Evolutionary conservation across 768 basidiomycete species (phyloP).

Genomic region (Boletus pseudo-olivaceus): DNA sequence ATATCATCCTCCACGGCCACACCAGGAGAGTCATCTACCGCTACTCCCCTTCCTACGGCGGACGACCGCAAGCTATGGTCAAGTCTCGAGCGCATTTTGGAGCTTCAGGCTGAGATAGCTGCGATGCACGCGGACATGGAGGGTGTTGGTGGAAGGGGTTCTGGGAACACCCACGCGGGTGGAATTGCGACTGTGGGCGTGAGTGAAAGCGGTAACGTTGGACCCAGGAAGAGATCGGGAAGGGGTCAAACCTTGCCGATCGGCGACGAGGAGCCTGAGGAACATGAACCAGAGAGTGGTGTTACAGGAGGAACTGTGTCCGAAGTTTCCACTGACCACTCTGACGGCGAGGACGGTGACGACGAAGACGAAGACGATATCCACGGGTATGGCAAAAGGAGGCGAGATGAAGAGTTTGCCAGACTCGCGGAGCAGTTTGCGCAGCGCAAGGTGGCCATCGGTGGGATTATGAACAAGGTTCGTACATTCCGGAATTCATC

Average conservation of each 20-base stretch:
- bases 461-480: conserved; percentile 73
- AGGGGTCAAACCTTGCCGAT: conserved; percentile 37
- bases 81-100: conserved; percentile 64
- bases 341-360: conserved; percentile 36
- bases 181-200: not conserved
- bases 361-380: conserved; percentile 42
- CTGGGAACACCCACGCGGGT: conserved; percentile 7
- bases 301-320: conserved; percentile 15
- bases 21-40: conserved; percentile 3
- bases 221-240: conserved; percentile 19
- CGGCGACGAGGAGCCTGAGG: conserved; percentile 26
- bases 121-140: conserved; percentile 76
- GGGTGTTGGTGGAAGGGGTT: conserved; percentile 35
- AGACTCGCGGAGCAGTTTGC: conserved; percentile 65
- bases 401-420: conserved; percentile 65
- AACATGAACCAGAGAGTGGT: conserved; percentile 11
- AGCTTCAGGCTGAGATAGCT: conserved; percentile 69
- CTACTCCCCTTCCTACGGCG: conserved; percentile 5
- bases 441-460: conserved; percentile 64
- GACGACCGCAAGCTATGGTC: conserved; percentile 60
- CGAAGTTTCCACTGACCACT: conserved; percentile 23
- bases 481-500: not conserved
- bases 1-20: conserved; percentile 3
- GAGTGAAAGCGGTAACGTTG: conserved; percentile 13
- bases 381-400: conserved; percentile 51